A percentile compares a stretch with the other conserved stretches of the same genome.
Conservation (phyloP, 495 filamentous ascomycete species). For the Apiosordaria backusii region DNA sequence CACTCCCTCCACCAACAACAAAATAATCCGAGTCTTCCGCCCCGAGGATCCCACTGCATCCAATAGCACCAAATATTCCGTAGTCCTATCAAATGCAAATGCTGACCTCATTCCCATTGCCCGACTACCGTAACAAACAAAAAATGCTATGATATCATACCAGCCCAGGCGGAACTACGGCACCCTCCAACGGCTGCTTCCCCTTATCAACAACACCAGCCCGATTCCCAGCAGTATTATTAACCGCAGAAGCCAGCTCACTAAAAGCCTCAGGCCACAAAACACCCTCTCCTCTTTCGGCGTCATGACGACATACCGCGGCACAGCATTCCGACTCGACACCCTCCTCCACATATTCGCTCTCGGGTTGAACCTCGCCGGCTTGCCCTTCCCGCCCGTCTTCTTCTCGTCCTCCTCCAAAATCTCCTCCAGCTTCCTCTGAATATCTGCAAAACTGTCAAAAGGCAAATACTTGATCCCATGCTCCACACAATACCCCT, state of each 20-base stretch:
- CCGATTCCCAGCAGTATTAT: background rate
- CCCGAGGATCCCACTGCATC: background rate
- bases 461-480: conserved; percentile 61
- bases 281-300: conserved; percentile 63
- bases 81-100: background rate
- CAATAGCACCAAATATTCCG: background rate
- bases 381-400: conserved; percentile 61
- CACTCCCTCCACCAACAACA: background rate
- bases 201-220: background rate
- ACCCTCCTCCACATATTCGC: conserved; percentile 69
- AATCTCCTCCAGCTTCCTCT: conserved; percentile 59
- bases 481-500: conserved; percentile 67
- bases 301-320: conserved; percentile 53
- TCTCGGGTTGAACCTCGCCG: conserved; percentile 63
- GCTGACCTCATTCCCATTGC: background rate
- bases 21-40: background rate
- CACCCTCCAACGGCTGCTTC: background rate
- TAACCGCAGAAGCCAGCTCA: conserved; percentile 25
- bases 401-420: conserved; percentile 58
- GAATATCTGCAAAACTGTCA: conserved; percentile 66
- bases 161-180: background rate
- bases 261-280: conserved; percentile 63
- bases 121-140: background rate
- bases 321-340: conserved; percentile 53
- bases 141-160: background rate